Conservation (phyloP, 495 filamentous ascomycete genomes). For the Bacidia gigantensis region DNA sequence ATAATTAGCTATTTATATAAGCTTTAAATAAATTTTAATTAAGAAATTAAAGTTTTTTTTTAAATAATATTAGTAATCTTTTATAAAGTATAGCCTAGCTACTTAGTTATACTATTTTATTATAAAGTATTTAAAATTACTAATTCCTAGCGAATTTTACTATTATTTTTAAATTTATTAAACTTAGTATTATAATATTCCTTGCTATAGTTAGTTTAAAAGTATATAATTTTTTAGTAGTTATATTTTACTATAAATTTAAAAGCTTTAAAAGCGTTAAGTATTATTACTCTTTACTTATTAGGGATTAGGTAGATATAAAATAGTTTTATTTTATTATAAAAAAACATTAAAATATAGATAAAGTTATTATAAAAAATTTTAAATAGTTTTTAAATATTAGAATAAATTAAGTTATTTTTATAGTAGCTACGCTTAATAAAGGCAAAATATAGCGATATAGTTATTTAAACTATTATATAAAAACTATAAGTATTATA, state of each 20-base stretch:
- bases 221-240: not conserved
- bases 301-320: not conserved
- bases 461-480: no score
- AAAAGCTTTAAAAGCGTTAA: not conserved
- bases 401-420: slow-evolving; percentile 4
- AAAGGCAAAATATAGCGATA: no score
- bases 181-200: not conserved
- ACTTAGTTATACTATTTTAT: no score
- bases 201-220: not conserved
- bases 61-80: not conserved
- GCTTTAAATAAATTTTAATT: not conserved
- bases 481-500: no score
- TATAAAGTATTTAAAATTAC: no score
- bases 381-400: slow-evolving; percentile 3
- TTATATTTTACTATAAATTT: not conserved
- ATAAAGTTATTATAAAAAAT: no score
- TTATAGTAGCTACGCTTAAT: no score
- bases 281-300: not conserved
- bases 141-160: not conserved
- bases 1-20: not conserved
- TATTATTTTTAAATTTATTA: not conserved
- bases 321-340: not conserved
- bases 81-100: not conserved
- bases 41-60: not conserved
- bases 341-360: slow-evolving; percentile 2